phyloP scores from a whole-genome alignment of 78 protist genomes.

The Isochrysis galbana region DNA sequence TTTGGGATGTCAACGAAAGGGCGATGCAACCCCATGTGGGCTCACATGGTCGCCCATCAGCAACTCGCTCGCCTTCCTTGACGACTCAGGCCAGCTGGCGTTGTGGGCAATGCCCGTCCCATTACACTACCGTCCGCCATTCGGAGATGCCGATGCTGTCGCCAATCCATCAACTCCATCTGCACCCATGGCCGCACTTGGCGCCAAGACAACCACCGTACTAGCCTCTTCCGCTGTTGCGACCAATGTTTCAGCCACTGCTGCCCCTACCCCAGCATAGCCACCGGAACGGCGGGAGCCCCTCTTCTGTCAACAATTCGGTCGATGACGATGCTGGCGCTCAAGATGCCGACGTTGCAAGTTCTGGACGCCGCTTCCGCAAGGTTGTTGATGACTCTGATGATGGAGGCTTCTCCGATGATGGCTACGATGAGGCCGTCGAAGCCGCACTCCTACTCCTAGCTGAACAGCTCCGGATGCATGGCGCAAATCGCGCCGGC shows the following conservation, averaged over 20 bases:
- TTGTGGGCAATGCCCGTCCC: not conserved
- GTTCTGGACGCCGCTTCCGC: not conserved
- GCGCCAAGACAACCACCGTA: too few species aligned
- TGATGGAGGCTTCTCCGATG: constrained; percentile 11
- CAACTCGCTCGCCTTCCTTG: not conserved
- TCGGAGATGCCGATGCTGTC: not conserved
- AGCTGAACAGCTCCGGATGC: not conserved
- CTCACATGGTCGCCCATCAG: not conserved
- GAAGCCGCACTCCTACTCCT: not conserved
- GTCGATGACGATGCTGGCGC: too few species aligned
- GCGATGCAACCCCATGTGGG: not conserved
- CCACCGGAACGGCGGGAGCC: too few species aligned
- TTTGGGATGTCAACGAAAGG: not conserved
- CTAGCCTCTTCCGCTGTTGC: too few species aligned
- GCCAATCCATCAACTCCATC: not conserved
- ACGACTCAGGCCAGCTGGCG: not conserved
- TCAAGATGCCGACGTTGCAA: too few species aligned
- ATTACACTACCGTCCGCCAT: not conserved
- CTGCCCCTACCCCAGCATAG: too few species aligned
- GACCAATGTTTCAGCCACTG: too few species aligned
- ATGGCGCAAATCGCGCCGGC: not conserved
- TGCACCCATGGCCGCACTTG: too few species aligned
- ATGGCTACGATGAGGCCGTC: constrained; percentile 11
- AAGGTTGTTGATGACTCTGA: constrained; percentile 3
- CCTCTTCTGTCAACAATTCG: too few species aligned